phyloP scores from a whole-genome alignment of 139 green algal genomes.

The Bryopsis sp. region DNA sequence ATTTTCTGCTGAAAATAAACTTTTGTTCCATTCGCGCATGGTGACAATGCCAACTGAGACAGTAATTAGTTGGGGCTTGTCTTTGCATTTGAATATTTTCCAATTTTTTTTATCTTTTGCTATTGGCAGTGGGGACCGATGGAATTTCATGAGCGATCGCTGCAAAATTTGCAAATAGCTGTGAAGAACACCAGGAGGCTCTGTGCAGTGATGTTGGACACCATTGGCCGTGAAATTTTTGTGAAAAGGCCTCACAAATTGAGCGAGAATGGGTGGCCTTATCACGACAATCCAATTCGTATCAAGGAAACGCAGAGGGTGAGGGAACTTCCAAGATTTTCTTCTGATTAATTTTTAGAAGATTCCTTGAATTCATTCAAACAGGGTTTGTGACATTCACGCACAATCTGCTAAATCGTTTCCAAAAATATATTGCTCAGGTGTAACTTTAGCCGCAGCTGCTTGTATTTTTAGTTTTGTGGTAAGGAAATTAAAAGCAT shows the following conservation, averaged over 20 bases:
- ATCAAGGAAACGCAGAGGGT: too few species aligned
- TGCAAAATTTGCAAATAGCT: conserved; percentile 63
- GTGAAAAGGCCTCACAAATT: conserved; percentile 48
- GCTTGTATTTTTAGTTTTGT: too few species aligned
- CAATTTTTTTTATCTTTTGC: conserved; percentile 2
- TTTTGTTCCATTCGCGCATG: background rate
- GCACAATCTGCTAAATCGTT: too few species aligned
- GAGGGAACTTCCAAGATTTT: too few species aligned
- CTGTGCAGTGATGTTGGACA: conserved; percentile 78
- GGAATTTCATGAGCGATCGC: conserved; percentile 63
- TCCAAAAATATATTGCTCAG: too few species aligned
- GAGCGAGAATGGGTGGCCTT: conserved; percentile 65
- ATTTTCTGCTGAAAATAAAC: background rate
- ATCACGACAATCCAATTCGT: too few species aligned
- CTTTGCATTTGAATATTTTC: background rate
- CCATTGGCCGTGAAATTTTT: conserved; percentile 67
- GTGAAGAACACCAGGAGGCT: conserved; percentile 57
- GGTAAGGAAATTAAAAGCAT: too few species aligned
- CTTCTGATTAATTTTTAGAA: too few species aligned
- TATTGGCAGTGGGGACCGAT: conserved; percentile 47
- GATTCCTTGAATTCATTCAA: too few species aligned
- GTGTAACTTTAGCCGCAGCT: too few species aligned
- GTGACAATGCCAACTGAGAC: background rate
- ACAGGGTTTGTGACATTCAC: too few species aligned
- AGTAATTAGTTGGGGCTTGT: too few species aligned